A percentile compares a stretch with the other conserved stretches of the same genome.
phyloP scores from a whole-genome alignment of 768 basidiomycete genomes.

The Pholiota conissans region DNA sequence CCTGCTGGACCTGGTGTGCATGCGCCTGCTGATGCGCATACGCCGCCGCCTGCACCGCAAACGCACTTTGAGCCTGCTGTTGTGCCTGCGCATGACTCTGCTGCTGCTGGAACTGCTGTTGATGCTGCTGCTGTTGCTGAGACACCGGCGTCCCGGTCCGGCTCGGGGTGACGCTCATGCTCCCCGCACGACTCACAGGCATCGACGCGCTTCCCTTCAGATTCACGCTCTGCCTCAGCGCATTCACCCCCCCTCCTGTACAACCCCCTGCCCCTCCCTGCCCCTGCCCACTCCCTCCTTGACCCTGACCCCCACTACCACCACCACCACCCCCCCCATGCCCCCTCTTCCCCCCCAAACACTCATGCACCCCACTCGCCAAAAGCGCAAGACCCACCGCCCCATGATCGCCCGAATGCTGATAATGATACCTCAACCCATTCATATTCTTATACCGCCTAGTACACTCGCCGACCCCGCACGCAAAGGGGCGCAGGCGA shows the following conservation, averaged over 20 bases:
- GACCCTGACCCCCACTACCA: background rate
- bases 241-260: background rate
- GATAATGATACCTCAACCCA: conserved; percentile 93
- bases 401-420: conserved; percentile 95
- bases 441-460: conserved; percentile 99
- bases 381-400: conserved; percentile 83
- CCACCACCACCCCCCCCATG: conserved; percentile 2
- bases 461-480: conserved; percentile 83
- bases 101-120: background rate
- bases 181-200: conserved; percentile 35
- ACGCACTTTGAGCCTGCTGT: conserved; percentile 30
- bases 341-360: conserved; percentile 28
- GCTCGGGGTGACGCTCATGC: conserved; percentile 23
- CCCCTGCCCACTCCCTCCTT: conserved; percentile 2
- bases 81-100: conserved; percentile 30
- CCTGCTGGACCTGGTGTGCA: conserved; percentile 25
- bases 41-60: conserved; percentile 28
- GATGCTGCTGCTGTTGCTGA: conserved; percentile 12
- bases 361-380: conserved; percentile 66
- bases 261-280: conserved; percentile 4
- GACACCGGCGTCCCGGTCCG: conserved; percentile 37
- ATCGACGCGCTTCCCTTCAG: conserved; percentile 31
- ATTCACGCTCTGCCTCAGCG: background rate
- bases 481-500: conserved; percentile 81
- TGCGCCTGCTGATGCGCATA: conserved; percentile 18